Base-by-base conservation (phyloP, 2,329 filamentous ascomycete species). In the Sarocladium kiliense region DNA sequence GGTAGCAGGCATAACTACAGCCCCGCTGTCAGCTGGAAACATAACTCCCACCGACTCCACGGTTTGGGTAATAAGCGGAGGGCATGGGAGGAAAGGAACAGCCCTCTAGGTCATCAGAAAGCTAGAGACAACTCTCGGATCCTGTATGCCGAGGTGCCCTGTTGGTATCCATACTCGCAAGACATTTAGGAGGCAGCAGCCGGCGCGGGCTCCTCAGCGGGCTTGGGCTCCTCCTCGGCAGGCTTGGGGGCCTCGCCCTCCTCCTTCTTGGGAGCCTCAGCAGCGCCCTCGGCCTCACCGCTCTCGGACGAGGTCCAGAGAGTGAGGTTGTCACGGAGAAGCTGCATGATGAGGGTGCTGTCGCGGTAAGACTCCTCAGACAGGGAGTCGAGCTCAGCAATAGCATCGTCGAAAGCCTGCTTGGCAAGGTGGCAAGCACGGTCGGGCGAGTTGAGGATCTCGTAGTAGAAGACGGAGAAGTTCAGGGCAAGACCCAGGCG, bases 401-500 rank as follows among this genome's bases (percentile, higher is more conserved):
- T 97, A 69, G 93, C 93, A 74, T 97, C 93, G 73, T 97, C 93
- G 71, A 97, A 97, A 53, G 94, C 93, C 82, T 97, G 93, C 86
- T 97, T 97, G 77, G 93, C 93, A 64, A 97, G 86, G 74, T 97
- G 93, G 86, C 93, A 97, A 70, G 93, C 93, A 72, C 89, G 91
- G 77, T 97, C 92, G 69, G 92, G 93, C 34, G 92, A 95, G 87
- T 97, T 97, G 72, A 97, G 82, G 74, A 97, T 97, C 84, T 97
- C 94, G 77, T 97, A 96, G 86, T 96, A 96, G 83, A 97, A 97
- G 69, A 97, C 93, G 62, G 92, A 97, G 86, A 97, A 97, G 88
- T 97, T 97, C 66, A 97, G 86, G 65, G 93, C 93, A 69, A 97
- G 88, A 75, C 93, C 93, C 63, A 97, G 90, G 69, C 93, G 92